Evolutionary conservation across 768 basidiomycete genomes (phyloP), one percentile per base, ranked within the genome.

Genomic region (Hirschioporus abietinus): DNA sequence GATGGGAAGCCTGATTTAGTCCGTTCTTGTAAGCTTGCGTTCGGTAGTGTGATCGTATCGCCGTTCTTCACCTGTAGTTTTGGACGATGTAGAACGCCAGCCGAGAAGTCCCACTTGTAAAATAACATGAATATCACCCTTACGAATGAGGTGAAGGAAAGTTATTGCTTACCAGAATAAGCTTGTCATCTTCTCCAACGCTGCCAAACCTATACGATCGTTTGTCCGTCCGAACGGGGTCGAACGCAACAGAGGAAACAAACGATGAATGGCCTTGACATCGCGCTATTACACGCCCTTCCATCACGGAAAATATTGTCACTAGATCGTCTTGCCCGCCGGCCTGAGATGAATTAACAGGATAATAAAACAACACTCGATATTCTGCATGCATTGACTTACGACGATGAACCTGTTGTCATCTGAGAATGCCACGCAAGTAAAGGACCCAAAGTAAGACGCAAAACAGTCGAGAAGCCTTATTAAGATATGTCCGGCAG

Each of bases 201-300:
- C 93, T 96, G 1, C 91, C 95, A 72, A 99, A 98, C 8, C 96
- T 86, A 73, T 98, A 96, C 58, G 94, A 93, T 35, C 95, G 84
- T 30, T 91, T 90, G 70, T 96, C 93, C 70, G 93, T 93, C 23
- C 91, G 86, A 34, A 88, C 80, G n/a, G 90, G 88, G 74, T 99
- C 97, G 74, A 98, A 99, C 1, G 91, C 89, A 20, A 99, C 84
- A 12, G 87, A 83, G 0, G 93, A 90, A 7, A 99, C 92, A 73
- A 97, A 99, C 1, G 94, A 96, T 0, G 93, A 92, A 74, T 99
- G 97, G 0, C 97, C 97, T 76, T 97, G 95, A 78, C 97, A 99
- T 65, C 96, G 86, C 5, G 97, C 97, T 10, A 99, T 87, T 7
- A 99, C 88, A 1, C 96, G 87, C 74, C 94, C 91, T 75, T 99